phyloP scores from a whole-genome alignment of 768 basidiomycete species.

The Gloeophyllum trabeum region DNA sequence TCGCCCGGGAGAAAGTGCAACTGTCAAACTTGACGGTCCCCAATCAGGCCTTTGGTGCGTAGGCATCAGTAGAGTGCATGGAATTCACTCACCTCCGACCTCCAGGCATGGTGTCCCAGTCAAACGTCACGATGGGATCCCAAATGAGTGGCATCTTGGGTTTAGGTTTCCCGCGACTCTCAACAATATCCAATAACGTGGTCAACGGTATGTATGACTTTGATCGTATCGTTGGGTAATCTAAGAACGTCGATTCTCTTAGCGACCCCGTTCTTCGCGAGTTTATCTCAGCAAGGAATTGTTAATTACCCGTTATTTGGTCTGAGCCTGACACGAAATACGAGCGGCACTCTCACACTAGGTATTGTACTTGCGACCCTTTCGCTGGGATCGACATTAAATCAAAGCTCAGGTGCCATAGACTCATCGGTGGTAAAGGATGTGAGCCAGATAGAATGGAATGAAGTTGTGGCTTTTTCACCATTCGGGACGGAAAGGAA shows the following conservation, averaged over 20 bases:
- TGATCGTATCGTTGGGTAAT: no score
- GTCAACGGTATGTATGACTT: conserved; percentile 48
- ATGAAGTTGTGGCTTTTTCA: conserved; percentile 61
- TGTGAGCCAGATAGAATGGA: conserved; percentile 54
- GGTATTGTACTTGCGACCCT: conserved; percentile 25
- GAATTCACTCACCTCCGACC: background rate
- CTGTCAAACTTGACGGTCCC: conserved; percentile 49
- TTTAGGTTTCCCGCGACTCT: conserved; percentile 66
- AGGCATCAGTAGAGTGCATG: background rate
- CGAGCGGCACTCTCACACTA: conserved; percentile 50
- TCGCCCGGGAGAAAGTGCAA: conserved; percentile 52
- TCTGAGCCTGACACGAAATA: conserved; percentile 49
- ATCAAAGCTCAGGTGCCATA: conserved; percentile 51
- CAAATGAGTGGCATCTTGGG: conserved; percentile 65
- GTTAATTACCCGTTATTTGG: conserved; percentile 71
- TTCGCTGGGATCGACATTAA: background rate
- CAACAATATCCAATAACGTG: conserved; percentile 35
- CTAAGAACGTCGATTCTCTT: no score
- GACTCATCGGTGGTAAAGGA: conserved; percentile 60
- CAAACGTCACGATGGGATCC: conserved; percentile 52
- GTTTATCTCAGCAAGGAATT: conserved; percentile 47
- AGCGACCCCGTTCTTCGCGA: conserved; percentile 64
- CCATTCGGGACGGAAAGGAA: conserved; percentile 48
- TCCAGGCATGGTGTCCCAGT: conserved; percentile 47
- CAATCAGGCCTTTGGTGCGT: conserved; percentile 59